Evolutionary conservation across 371 early-diverging fungal species (phyloP).

Genomic region (Hamiltosporidium tvaerminnensis): DNA sequence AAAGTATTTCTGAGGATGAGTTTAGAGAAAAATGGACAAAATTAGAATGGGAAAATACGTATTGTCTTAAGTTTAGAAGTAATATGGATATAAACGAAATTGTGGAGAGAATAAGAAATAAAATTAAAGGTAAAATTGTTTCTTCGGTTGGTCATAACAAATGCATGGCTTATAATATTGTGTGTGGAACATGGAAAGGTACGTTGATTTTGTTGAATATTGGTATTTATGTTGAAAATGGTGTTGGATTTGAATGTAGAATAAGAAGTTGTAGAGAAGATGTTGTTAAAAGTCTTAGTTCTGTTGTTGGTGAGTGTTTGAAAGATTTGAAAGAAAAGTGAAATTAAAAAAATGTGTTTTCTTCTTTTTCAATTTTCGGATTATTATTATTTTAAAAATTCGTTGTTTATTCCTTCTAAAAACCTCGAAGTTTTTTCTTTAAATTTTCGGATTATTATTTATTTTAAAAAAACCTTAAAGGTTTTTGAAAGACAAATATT

Average conservation of each 20-base stretch:
- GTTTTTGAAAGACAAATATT: too few relatives aligned
- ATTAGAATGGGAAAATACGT: conserved; percentile 54
- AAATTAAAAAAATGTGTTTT: background rate
- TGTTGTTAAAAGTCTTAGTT: conserved; percentile 47
- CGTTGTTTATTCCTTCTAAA: too few relatives aligned
- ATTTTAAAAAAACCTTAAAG: too few relatives aligned
- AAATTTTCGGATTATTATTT: too few relatives aligned
- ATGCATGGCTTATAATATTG: conserved; percentile 41
- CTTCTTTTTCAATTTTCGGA: too few relatives aligned
- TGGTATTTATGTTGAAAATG: conserved; percentile 11
- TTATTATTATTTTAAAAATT: too few relatives aligned
- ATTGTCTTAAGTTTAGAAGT: conserved; percentile 24
- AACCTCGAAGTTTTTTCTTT: too few relatives aligned
- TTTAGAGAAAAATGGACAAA: conserved; percentile 43
- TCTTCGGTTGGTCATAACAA: conserved; percentile 17
- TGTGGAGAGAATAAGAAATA: conserved; percentile 14
- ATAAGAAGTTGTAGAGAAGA: conserved; percentile 40
- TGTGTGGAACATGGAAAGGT: conserved; percentile 36
- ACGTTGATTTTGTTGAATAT: conserved; percentile 43
- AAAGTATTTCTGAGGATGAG: conserved; percentile 17
- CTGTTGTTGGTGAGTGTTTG: conserved; percentile 15
- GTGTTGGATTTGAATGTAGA: conserved; percentile 28
- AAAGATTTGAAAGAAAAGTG: conserved; percentile 10
- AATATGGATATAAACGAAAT: conserved; percentile 3
- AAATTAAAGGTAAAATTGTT: conserved; percentile 29